Conservation (phyloP, 192 early-diverging fungal species). For the Rhizoclosmatium sp. region DNA sequence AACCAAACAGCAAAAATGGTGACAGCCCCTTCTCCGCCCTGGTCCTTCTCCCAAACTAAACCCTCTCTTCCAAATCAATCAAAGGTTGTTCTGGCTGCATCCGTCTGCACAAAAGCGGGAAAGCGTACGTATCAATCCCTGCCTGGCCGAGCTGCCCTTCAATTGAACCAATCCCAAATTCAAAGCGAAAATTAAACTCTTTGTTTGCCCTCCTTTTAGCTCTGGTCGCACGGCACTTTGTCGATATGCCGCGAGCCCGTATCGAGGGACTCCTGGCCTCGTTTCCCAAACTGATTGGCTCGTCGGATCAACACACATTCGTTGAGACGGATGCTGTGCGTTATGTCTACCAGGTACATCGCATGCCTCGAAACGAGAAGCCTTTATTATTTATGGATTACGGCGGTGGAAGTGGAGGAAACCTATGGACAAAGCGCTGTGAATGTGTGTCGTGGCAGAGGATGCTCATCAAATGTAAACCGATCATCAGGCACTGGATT, state of each 20-base stretch:
- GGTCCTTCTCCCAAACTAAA: background rate
- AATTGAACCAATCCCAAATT: too few species aligned
- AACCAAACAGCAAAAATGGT: background rate
- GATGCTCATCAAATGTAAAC: too few species aligned
- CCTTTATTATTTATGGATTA: background rate
- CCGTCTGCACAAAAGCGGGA: slow-evolving; percentile 90
- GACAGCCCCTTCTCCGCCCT: background rate
- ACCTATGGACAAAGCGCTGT: background rate
- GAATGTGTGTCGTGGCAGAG: background rate
- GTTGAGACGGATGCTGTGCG: slow-evolving; percentile 97
- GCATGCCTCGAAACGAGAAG: background rate
- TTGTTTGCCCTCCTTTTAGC: slow-evolving; percentile 33
- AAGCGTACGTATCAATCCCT: slow-evolving; percentile 73
- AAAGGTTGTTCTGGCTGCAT: slow-evolving; percentile 91
- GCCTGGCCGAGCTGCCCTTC: too few species aligned
- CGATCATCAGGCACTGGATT: too few species aligned
- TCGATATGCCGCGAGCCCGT: slow-evolving; percentile 95
- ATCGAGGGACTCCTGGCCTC: slow-evolving; percentile 96
- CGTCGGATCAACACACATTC: slow-evolving; percentile 93
- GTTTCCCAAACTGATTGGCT: slow-evolving; percentile 94
- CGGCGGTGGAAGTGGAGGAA: too few species aligned
- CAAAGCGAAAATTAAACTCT: too few species aligned
- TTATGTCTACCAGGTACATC: slow-evolving; percentile 87
- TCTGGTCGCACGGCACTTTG: slow-evolving; percentile 83
- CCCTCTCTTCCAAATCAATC: background rate